phyloP scores from a whole-genome alignment of 2,329 filamentous ascomycete genomes.

The Epicoccum nigrum region DNA sequence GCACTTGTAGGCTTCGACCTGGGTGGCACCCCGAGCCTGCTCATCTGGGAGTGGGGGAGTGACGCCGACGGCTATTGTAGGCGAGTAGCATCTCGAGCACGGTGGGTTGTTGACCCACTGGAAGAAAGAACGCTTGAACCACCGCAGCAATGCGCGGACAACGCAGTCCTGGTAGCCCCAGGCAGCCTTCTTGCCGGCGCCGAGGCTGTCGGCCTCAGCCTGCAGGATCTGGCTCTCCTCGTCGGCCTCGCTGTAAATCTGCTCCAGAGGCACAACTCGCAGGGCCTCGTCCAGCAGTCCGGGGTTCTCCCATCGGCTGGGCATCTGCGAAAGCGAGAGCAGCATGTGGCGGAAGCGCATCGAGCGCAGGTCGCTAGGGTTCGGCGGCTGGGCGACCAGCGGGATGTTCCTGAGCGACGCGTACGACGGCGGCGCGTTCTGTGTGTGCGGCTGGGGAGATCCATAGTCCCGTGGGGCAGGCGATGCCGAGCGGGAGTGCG shows the following conservation, averaged over 20 bases:
- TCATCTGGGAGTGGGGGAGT: constrained; percentile 87
- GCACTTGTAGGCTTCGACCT: constrained; percentile 91
- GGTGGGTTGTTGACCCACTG: constrained; percentile 95
- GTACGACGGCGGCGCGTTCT: constrained; percentile 62
- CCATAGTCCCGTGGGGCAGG: constrained; percentile 59
- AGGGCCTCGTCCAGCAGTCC: constrained; percentile 92
- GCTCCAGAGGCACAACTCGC: constrained; percentile 82
- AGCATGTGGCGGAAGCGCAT: constrained; percentile 70
- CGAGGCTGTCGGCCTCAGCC: constrained; percentile 87
- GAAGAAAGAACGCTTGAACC: constrained; percentile 97
- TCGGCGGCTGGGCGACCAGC: constrained; percentile 75
- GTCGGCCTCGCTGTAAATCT: constrained; percentile 91
- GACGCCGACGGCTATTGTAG: constrained; percentile 82
- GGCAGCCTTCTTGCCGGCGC: constrained; percentile 77
- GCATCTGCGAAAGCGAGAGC: constrained; percentile 83
- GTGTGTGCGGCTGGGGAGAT: constrained; percentile 44
- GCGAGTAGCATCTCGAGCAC: constrained; percentile 80
- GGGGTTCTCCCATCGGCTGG: constrained; percentile 94
- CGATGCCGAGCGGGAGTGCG: constrained; percentile 65
- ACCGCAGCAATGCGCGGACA: constrained; percentile 84
- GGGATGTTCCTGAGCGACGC: constrained; percentile 68
- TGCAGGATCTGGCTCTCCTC: constrained; percentile 88
- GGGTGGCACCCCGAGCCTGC: constrained; percentile 81
- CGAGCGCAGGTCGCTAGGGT: constrained; percentile 61
- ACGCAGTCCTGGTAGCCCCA: constrained; percentile 99